Percentiles rank a stretch among this genome's conserved stretches.
phyloP scores from a whole-genome alignment of 371 early-diverging fungal genomes.

The Circinella minor region DNA sequence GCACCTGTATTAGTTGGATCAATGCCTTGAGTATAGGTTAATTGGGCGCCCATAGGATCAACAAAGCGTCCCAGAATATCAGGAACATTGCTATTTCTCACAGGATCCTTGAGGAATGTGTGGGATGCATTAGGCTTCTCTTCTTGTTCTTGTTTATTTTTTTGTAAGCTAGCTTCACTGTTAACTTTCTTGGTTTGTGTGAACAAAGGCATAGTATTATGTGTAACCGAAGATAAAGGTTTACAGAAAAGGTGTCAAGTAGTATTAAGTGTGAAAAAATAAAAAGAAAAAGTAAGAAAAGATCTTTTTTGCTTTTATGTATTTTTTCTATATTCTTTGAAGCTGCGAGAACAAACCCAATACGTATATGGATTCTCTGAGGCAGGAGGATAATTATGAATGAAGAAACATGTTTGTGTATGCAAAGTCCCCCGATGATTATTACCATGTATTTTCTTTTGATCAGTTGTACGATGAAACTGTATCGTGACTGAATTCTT shows the following conservation, averaged over 20 bases:
- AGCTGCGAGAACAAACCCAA: too few relatives aligned
- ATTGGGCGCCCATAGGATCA: neutral
- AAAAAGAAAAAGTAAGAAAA: too few relatives aligned
- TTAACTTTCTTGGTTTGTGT: neutral
- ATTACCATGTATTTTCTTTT: too few relatives aligned
- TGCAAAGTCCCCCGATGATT: too few relatives aligned
- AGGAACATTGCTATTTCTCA: slow-evolving; percentile 29
- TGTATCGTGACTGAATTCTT: too few relatives aligned
- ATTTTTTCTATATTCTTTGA: too few relatives aligned
- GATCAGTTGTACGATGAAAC: too few relatives aligned
- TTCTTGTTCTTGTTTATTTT: neutral
- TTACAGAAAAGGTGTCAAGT: neutral
- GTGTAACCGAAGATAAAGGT: neutral
- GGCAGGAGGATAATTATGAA: too few relatives aligned
- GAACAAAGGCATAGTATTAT: neutral
- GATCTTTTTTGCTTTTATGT: too few relatives aligned
- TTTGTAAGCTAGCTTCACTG: neutral
- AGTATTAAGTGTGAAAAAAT: neutral
- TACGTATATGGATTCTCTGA: too few relatives aligned
- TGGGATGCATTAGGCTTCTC: neutral
- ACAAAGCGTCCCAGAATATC: neutral
- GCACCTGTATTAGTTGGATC: neutral
- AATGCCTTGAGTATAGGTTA: neutral
- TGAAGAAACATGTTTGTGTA: too few relatives aligned
- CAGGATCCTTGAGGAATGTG: slow-evolving; percentile 43